Conservation (phyloP, 208 protist species). For the Trypanosoma conorhini region DNA sequence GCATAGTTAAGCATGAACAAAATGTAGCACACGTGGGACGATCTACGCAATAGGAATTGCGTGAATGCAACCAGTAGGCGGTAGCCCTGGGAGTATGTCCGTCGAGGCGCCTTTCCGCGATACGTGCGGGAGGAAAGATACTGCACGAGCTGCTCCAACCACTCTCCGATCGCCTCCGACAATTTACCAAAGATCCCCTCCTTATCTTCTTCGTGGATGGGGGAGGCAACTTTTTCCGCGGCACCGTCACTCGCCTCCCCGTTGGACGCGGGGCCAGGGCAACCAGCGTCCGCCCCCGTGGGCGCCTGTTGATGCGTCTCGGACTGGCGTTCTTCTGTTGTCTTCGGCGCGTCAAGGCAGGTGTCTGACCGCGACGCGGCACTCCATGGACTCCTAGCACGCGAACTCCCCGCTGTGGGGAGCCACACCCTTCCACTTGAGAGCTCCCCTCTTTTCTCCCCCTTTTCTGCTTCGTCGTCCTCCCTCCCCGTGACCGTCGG, state of each 20-base stretch:
- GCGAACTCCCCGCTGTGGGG: not conserved
- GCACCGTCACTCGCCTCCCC: not conserved
- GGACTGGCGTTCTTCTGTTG: not conserved
- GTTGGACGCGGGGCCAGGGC: not conserved
- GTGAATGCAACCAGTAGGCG: constrained; percentile 12
- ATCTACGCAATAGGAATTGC: constrained; percentile 29
- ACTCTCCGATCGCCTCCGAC: not conserved
- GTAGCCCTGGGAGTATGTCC: constrained; percentile 7
- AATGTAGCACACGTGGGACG: constrained; percentile 35
- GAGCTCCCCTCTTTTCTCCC: not conserved
- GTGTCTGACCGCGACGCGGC: not conserved
- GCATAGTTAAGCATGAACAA: constrained; percentile 43
- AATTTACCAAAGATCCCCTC: not conserved
- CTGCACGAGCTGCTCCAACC: constrained; percentile 9
- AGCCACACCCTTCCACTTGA: not conserved
- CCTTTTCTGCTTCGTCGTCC: not conserved
- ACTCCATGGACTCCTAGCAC: not conserved
- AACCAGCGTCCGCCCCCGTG: not conserved
- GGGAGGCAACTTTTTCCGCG: not conserved
- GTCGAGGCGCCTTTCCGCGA: not conserved
- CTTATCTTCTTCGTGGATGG: not conserved
- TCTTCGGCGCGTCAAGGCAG: not conserved
- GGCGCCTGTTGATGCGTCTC: not conserved
- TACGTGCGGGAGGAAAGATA: constrained; percentile 11
- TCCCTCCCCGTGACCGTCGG: not conserved